Base-by-base conservation (phyloP, 2,329 filamentous ascomycete genomes). In the Claviceps fusiformis region DNA sequence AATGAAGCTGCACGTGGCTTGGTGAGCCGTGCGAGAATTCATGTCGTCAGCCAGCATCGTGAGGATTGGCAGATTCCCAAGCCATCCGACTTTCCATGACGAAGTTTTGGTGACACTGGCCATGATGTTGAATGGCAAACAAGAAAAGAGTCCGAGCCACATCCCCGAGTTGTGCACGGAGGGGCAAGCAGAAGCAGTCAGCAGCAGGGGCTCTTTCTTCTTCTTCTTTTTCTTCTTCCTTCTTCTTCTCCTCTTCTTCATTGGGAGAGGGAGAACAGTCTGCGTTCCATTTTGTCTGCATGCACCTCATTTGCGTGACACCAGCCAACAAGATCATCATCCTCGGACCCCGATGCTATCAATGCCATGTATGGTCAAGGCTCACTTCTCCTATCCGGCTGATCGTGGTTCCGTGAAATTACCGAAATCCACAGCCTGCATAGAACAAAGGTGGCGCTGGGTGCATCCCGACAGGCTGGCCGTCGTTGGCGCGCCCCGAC, bases 401-500 rank as follows among this genome's bases (percentile, higher is more conserved):
- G 17, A 7, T 15, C 24, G 15, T 13, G 44, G 19, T 15, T 29
- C 27, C 13, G 19, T 29, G 24, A 17, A 19, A 46, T 46, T 27
- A 24, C 44, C 27, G 44, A 17, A 24, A 17, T 27, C 19, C 27
- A 46, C 10, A 46, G 24, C 24, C 24, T 19, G 24, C 11, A 15
- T 9, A 46, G 19, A 46, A 24, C 7, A 19, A 27, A 46, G 27
- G 47, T 49, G 47, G 17, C 17, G 31, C 24, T 46, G 44, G 44
- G 13, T n/a, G 45, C 15, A 48, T 31, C 45, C 45, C 65, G 65
- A 33, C 45, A 31, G 45, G 67, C 61, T 64, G 64, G 65, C 57
- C 65, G 44, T 19, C n/a, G 39, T 17, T 17, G 64, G 60, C 59
- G 50, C 54, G 52, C 66, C 62, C 65, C 66, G 66, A 62, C 64